phyloP scores from a whole-genome alignment of 495 filamentous ascomycete species.

The Podospora pseudocomata region DNA sequence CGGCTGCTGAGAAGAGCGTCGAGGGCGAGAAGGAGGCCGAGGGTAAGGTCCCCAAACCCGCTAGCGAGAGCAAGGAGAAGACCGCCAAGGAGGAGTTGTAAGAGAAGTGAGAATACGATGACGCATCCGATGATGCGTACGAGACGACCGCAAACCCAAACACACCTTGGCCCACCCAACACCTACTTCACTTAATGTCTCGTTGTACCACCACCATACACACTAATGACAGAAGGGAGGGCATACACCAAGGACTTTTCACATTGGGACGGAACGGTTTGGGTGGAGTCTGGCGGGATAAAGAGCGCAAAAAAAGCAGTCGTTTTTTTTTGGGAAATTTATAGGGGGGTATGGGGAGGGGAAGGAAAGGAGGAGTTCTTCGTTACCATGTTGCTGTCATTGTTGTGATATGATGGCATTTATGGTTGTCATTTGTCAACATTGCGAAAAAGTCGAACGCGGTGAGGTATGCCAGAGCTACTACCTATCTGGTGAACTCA shows the following conservation, averaged over 20 bases:
- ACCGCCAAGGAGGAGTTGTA: constrained; percentile 26
- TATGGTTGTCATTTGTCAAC: background rate
- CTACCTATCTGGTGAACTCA: background rate
- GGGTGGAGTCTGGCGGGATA: background rate
- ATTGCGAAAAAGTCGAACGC: background rate
- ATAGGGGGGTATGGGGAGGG: background rate
- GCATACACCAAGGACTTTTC: constrained; percentile 1
- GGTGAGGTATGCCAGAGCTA: background rate
- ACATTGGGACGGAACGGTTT: constrained; percentile 2
- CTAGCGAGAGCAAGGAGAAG: constrained; percentile 72
- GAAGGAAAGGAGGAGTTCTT: background rate
- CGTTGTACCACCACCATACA: constrained; percentile 1
- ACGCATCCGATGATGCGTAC: constrained; percentile 6
- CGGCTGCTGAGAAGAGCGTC: constrained; percentile 55
- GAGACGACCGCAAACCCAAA: background rate
- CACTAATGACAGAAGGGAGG: background rate
- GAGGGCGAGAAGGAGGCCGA: constrained; percentile 60
- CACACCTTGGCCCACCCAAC: background rate
- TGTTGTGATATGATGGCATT: background rate
- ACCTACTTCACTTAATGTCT: background rate
- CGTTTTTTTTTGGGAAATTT: background rate
- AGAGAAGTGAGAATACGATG: background rate
- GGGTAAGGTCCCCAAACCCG: constrained; percentile 62
- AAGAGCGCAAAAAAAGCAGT: background rate
- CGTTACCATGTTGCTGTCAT: background rate